Conservation (phyloP, 306 rosid genomes). For the Gastrolobium bilobum region DNA sequence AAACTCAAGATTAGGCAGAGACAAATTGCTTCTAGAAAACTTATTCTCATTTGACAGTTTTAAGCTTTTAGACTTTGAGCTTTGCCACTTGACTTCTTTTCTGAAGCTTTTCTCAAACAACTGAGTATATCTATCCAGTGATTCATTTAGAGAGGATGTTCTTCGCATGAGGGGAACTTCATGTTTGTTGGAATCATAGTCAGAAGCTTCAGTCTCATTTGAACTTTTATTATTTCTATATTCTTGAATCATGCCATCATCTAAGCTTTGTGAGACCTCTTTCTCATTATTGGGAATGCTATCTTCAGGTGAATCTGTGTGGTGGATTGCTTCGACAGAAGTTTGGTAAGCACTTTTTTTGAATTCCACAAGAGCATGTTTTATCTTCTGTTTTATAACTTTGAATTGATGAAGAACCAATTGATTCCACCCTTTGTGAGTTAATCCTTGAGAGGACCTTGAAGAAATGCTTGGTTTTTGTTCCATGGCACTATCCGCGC, state of each 20-base stretch:
- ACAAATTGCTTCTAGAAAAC: slow-evolving; percentile 72
- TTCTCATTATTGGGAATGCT: slow-evolving; percentile 40
- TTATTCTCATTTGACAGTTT: slow-evolving; percentile 66
- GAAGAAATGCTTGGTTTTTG: slow-evolving; percentile 48
- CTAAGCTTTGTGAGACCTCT: slow-evolving; percentile 53
- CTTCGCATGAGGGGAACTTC: slow-evolving; percentile 56
- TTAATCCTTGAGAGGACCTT: slow-evolving; percentile 52
- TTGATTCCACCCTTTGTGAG: slow-evolving; percentile 86
- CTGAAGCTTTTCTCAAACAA: slow-evolving; percentile 67
- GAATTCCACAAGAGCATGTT: slow-evolving; percentile 69
- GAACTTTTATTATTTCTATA: slow-evolving; percentile 29
- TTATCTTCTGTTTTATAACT: slow-evolving; percentile 78
- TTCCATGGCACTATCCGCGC: slow-evolving; percentile 37
- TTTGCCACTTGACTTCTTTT: slow-evolving; percentile 55
- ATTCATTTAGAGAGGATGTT: slow-evolving; percentile 72
- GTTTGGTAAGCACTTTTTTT: slow-evolving; percentile 58
- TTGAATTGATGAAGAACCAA: slow-evolving; percentile 78
- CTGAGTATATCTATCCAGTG: slow-evolving; percentile 73
- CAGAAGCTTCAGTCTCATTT: slow-evolving; percentile 48
- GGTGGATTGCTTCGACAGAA: slow-evolving; percentile 41
- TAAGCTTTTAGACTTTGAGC: slow-evolving; percentile 74
- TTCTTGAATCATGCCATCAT: slow-evolving; percentile 47
- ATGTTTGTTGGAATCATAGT: slow-evolving; percentile 48
- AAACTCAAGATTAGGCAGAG: slow-evolving; percentile 78
- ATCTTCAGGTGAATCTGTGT: slow-evolving; percentile 44